Base-by-base conservation (phyloP, 352 stramenopile genomes). In the Globisporangium camurandrum region DNA sequence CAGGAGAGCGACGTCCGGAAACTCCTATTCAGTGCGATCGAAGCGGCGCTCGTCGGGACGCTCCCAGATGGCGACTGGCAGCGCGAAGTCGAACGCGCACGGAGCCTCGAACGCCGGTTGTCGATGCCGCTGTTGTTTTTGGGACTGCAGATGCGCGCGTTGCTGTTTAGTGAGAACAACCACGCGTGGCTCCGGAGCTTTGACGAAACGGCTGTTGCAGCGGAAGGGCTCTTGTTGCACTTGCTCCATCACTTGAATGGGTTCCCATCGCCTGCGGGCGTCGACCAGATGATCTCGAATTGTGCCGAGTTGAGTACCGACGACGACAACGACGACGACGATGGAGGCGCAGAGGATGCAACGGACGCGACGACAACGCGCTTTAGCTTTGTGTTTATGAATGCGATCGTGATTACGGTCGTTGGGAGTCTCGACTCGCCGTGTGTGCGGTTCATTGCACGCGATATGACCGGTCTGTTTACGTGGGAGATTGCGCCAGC, bases 341-440 rank as follows among this genome's bases (percentile, higher is more conserved):
- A 38, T n/a, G 33, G 58, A n/a, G 23, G 27, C 3, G 17, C 22
- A 8, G 2, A 6, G 17, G 39, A 19, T 48, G 62, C 3, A 62
- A 76, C 39, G 54, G 67, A 12, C 54, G 46, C 2, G 54, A 20
- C 49, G 7, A 62, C 67, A 23, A 60, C 63, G 0, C 68, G 71
- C 2, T 57, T 92, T n/a, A 90, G 78, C 47, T 94, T 94, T 62
- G 79, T 94, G 27, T 92, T 89, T 43, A 91, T 94, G 80, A 77
- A 92, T 48, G 87, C 80, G 23, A 87, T 94, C 48, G 71, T 94
- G 11, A 80, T 94, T 31, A 92, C 70, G 10, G 78, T 94, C 24
- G 71, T 94, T 5, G 83, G 83, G 12, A 91, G 80, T 38, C 49
- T 91, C 10, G 82, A 91, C 49, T 88, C 83, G 0, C 68, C 75